Evolutionary conservation across 2,329 filamentous ascomycete genomes (phyloP).

Genomic region (Colletotrichum lupini): DNA sequence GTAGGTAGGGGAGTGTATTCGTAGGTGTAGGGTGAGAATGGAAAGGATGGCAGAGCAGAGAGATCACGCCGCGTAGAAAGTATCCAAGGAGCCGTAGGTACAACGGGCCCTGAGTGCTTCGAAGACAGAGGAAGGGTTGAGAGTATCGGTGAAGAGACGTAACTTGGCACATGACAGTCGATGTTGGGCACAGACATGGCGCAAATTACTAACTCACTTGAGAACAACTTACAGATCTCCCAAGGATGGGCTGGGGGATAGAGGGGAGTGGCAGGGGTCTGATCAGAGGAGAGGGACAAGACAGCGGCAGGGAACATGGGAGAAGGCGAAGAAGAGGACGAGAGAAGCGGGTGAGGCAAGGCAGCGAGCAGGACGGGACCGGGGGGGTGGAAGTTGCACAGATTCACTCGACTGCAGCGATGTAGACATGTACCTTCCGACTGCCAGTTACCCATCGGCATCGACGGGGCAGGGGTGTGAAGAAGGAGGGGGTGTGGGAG

Average conservation of each 20-base stretch:
- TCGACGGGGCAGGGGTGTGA: background rate
- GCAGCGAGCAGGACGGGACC: background rate
- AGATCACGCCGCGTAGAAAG: background rate
- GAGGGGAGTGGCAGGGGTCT: constrained; percentile 21
- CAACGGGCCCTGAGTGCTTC: constrained; percentile 2
- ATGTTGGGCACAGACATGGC: constrained; percentile 34
- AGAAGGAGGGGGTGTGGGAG: background rate
- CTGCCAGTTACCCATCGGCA: background rate
- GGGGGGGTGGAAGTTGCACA: background rate
- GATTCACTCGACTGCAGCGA: background rate
- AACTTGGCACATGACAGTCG: constrained; percentile 36
- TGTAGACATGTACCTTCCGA: background rate
- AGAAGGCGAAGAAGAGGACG: background rate
- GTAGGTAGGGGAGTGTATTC: background rate
- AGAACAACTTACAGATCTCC: constrained; percentile 34
- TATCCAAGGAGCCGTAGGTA: constrained; percentile 1
- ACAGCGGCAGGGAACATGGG: constrained; percentile 8
- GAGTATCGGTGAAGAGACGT: constrained; percentile 36
- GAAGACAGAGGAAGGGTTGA: constrained; percentile 12
- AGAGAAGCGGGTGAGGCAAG: background rate
- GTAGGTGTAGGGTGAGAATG: background rate
- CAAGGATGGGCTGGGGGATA: constrained; percentile 25
- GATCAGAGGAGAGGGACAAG: constrained; percentile 4
- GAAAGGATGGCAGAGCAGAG: background rate
- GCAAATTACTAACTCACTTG: constrained; percentile 35